Conservation (phyloP, 179 eudicot species). For the Corrigiola litoralis region DNA sequence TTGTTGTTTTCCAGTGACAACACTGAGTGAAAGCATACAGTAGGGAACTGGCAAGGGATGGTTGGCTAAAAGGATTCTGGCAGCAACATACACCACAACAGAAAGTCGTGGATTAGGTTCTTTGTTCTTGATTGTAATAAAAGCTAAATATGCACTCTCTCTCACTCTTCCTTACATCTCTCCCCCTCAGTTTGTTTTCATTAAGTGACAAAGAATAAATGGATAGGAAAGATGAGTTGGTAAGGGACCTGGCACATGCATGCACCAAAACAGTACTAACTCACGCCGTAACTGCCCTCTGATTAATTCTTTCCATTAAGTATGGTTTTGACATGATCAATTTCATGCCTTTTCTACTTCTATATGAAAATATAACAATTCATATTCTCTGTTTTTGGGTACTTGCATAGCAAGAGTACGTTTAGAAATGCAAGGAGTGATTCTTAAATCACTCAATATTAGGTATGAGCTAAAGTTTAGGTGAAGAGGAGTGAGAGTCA, state of each 20-base stretch:
- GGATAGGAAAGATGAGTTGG: constrained; percentile 30
- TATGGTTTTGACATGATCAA: not conserved
- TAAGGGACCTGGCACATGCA: constrained; percentile 32
- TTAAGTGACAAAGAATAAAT: constrained; percentile 23
- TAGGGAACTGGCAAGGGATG: not conserved
- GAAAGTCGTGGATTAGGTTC: constrained; percentile 28
- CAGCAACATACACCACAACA: constrained; percentile 16
- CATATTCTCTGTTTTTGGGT: not conserved
- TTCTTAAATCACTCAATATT: too few relatives aligned
- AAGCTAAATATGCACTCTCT: constrained; percentile 5
- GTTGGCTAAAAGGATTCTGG: constrained; percentile 2
- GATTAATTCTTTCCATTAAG: constrained; percentile 1
- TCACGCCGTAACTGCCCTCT: constrained; percentile 7
- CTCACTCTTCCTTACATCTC: not conserved
- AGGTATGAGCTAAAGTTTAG: too few relatives aligned
- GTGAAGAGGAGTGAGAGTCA: too few relatives aligned
- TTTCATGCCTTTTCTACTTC: constrained; percentile 12
- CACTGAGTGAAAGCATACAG: constrained; percentile 1
- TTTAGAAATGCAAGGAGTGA: too few relatives aligned
- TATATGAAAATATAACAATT: not conserved
- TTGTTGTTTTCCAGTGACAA: not conserved
- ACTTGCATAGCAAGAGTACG: too few relatives aligned
- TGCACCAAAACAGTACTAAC: constrained; percentile 14
- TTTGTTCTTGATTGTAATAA: constrained; percentile 8
- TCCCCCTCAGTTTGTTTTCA: not conserved